These are phyloP conservation scores for Metschnikowia bowlesiae DNA, from an alignment of 805 yeast species.

Conservation along the genomic window DNA sequence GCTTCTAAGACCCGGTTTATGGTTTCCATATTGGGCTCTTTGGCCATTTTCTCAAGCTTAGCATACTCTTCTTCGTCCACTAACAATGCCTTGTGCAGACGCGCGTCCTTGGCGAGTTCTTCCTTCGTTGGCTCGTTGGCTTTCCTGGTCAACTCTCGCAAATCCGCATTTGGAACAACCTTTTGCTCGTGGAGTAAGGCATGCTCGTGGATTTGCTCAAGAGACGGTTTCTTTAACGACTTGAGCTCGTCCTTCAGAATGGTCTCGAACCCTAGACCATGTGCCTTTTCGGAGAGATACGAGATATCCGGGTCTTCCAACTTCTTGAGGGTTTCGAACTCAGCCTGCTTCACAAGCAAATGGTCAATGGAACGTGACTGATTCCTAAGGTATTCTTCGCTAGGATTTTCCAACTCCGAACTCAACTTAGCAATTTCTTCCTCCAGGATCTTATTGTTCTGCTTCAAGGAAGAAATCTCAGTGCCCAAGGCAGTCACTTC, in stretches of 20 bases:
- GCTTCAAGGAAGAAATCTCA: neutral
- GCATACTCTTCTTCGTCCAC: conserved; percentile 3
- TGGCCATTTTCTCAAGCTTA: conserved; percentile 22
- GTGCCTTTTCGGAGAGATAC: conserved; percentile 6
- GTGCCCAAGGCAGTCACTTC: neutral
- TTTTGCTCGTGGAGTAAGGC: conserved; percentile 5
- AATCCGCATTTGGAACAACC: conserved; percentile 1
- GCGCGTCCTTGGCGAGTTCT: conserved; percentile 10
- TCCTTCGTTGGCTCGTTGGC: conserved; percentile 15
- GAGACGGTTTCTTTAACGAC: conserved; percentile 14
- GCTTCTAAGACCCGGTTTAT: conserved; percentile 13
- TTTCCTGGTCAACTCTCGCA: conserved; percentile 5
- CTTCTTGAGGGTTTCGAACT: conserved; percentile 2
- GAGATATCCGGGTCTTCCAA: conserved; percentile 4
- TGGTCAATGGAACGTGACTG: conserved; percentile 3
- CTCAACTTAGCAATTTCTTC: neutral
- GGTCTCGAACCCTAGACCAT: neutral
- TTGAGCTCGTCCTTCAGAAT: conserved; percentile 7
- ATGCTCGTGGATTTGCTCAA: conserved; percentile 4
- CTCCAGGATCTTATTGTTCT: neutral
- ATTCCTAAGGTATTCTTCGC: neutral
- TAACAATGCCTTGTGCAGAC: neutral
- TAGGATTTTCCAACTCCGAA: neutral
- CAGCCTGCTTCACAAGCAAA: conserved; percentile 1
- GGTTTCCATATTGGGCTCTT: conserved; percentile 25